These are phyloP conservation scores for Aureobasidium uvarum DNA, from an alignment of 2,329 filamentous ascomycete species.

Conservation along the genomic window DNA sequence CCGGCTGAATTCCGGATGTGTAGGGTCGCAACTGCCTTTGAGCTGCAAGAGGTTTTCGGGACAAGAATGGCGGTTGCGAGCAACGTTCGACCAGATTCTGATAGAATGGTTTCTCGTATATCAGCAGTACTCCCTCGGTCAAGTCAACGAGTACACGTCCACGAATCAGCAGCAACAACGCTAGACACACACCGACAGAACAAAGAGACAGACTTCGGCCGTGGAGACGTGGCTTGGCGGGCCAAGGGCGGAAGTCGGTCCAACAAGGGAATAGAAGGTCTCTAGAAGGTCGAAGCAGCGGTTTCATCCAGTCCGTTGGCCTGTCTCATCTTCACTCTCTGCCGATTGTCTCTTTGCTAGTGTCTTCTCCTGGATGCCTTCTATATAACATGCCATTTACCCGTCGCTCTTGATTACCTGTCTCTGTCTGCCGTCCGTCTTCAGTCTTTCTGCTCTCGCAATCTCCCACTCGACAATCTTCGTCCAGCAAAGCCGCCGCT, in stretches of 20 bases:
- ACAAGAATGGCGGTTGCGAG: neutral
- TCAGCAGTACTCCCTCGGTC: neutral
- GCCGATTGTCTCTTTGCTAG: neutral
- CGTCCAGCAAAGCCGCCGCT: constrained; percentile 6
- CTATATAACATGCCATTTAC: neutral
- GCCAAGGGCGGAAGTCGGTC: constrained; percentile 15
- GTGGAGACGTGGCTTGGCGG: constrained; percentile 3
- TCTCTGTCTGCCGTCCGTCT: neutral
- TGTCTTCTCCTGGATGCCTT: neutral
- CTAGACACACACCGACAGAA: constrained; percentile 17
- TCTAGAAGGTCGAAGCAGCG: constrained; percentile 7
- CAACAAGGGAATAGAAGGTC: constrained; percentile 5
- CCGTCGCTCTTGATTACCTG: neutral
- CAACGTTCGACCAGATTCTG: neutral
- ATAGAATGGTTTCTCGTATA: neutral
- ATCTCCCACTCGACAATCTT: neutral
- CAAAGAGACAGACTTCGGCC: neutral
- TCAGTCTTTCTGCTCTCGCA: neutral
- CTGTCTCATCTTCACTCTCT: constrained; percentile 2
- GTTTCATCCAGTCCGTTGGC: neutral
- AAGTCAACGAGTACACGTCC: neutral
- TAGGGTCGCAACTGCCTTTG: neutral
- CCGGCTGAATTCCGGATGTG: neutral
- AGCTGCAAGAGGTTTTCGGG: neutral
- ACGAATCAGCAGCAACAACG: neutral